These are phyloP conservation scores for Globisporangium splendens DNA, from an alignment of 352 stramenopile species.

Conservation along the genomic window DNA sequence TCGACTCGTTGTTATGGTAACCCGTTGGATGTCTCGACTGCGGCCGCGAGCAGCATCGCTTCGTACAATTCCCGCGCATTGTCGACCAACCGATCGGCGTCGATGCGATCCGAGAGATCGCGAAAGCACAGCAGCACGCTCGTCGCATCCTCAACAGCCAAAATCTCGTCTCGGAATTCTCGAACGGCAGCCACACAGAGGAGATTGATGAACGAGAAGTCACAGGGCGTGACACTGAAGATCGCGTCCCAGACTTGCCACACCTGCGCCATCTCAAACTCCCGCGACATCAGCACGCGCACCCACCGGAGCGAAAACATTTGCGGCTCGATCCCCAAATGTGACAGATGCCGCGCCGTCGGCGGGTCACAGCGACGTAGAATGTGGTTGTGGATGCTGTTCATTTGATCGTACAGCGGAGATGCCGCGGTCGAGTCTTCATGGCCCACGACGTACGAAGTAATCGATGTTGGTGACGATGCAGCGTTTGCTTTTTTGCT, in stretches of 20 bases:
- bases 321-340: conserved; percentile 55
- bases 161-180: conserved; percentile 62
- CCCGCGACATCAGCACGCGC: conserved; percentile 69
- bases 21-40: conserved; percentile 41
- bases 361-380: conserved; percentile 58
- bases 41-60: conserved; percentile 55
- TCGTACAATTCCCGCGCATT: conserved; percentile 66
- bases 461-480: not conserved
- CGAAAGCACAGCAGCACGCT: conserved; percentile 54
- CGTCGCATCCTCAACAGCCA: conserved; percentile 54
- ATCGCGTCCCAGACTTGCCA: conserved; percentile 81
- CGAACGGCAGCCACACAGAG: conserved; percentile 70
- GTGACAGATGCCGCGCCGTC: conserved; percentile 44
- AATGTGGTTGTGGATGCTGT: conserved; percentile 66
- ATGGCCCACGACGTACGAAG: conserved; percentile 4
- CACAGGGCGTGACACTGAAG: conserved; percentile 60
- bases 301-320: conserved; percentile 77
- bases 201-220: conserved; percentile 78
- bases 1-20: too few relatives aligned
- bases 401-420: conserved; percentile 70
- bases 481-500: conserved; percentile 7
- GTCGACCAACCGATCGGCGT: conserved; percentile 47
- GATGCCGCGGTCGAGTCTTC: conserved; percentile 27
- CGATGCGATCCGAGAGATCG: conserved; percentile 46
- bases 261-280: conserved; percentile 71